Evolutionary conservation across 805 yeast species (phyloP).

Genomic region (Saccharomycopsis schoenii): DNA sequence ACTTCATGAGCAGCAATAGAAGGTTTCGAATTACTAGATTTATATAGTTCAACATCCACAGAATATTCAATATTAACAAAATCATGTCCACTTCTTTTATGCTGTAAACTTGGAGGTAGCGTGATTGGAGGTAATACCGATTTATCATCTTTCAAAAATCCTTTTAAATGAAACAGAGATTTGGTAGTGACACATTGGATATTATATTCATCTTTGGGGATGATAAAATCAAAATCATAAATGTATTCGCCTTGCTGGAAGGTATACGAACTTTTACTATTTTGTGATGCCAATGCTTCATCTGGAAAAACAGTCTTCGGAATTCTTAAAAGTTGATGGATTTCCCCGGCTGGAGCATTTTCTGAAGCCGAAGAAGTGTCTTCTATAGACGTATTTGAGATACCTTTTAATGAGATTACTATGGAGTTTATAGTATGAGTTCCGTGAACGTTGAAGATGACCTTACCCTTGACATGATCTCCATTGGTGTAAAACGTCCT

Average conservation of each 20-base stretch:
- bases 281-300: not conserved
- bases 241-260: slow-evolving; percentile 7
- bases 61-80: slow-evolving; percentile 11
- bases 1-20: slow-evolving; percentile 1
- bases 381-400: slow-evolving; percentile 12
- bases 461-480: slow-evolving; percentile 12
- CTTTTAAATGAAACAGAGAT: slow-evolving; percentile 14
- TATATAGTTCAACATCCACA: slow-evolving; percentile 11
- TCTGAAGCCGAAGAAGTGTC: slow-evolving; percentile 11
- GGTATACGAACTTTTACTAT: not conserved
- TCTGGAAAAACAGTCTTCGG: slow-evolving; percentile 6
- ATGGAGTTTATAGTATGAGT: not conserved
- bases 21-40: slow-evolving; percentile 9
- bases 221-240: slow-evolving; percentile 12
- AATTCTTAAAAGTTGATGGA: slow-evolving; percentile 10
- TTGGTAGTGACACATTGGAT: slow-evolving; percentile 9
- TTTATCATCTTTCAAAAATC: slow-evolving; percentile 15
- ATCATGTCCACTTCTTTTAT: slow-evolving; percentile 9
- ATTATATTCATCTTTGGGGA: slow-evolving; percentile 14
- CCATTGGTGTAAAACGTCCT: slow-evolving; percentile 14
- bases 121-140: slow-evolving; percentile 10
- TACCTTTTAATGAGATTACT: slow-evolving; percentile 2
- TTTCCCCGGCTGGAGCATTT: slow-evolving; percentile 15
- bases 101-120: slow-evolving; percentile 13
- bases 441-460: slow-evolving; percentile 3